Evolutionary conservation across 2,329 filamentous ascomycete species (phyloP), one percentile per base, ranked within the genome.

Genomic region (Colletotrichum echinochloae): DNA sequence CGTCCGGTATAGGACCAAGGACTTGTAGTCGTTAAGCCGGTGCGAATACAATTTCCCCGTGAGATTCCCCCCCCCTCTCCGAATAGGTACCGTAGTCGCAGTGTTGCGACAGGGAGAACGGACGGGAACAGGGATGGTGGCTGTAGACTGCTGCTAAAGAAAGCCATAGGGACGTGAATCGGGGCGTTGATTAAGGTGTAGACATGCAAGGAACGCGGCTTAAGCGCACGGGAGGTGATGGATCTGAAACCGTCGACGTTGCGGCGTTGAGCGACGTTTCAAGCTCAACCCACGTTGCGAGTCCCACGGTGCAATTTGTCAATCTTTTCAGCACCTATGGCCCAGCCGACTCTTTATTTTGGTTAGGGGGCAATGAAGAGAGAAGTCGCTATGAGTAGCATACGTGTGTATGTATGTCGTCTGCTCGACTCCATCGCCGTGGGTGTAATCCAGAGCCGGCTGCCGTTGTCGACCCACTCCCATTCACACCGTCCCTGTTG

Each of bases 241-340:
- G 39, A 71, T 71, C 68, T 71, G 68, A 71, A 71, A 71, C 68
- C 57, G 64, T 71, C 64, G 57, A 71, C 64, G 68, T 71, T 71
- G 68, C 68, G 68, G 52, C 68, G 68, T 55, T 67, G 64, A 57
- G 68, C 57, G 68, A 71, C 68, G 68, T 71, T 71, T 71, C 68
- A 71, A 62, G 68, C 44, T 46, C 46, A 70, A 59, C 52, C 57
- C 68, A 71, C 64, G 64, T 68, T 71, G 64, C 64, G 64, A 71
- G 51, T 37, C 46, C 37, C 26, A 35, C 35, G 28, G 63, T 59
- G 52, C 64, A 39, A 71, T 71, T 70, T 70, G 68, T 70, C 67
- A 70, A 65, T n/a, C 23, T 23, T 46, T 14, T 44, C 26, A 39
- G 14, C n/a, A 26, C 20, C 23, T n/a, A 49, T 33, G 51, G 35